Base-by-base conservation (phyloP, 768 basidiomycete species). In the Phlebiopsis flavidoalba region DNA sequence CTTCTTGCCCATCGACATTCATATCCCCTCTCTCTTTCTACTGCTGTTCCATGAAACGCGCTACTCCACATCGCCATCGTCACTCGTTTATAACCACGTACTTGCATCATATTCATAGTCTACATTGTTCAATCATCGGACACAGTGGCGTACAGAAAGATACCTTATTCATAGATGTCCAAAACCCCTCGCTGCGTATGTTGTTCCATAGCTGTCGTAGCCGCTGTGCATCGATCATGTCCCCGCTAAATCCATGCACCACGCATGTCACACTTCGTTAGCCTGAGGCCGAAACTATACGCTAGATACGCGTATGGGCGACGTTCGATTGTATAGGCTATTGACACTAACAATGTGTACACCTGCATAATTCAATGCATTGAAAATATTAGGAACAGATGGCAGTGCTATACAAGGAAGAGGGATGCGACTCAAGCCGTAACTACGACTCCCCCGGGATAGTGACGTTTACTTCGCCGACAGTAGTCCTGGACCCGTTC, bases 161-260 rank as follows among this genome's bases (percentile, higher is more conserved):
- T 60, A 60, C 60, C 59, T 60, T 47, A n/a, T 31, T 31, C 26
- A 60, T 60, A 60, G 60, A 60, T 36, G 53, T 60, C 60, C 24
- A 53, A 60, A n/a, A 33, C 47, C 17, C 43, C 31, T 46, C 15
- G 1, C 17, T 24, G 17, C 24, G 10, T 55, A 50, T 60, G 53
- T 56, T 60, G 60, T 60, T 24, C 47, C 31, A 50, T 45, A 55
- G 54, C 54, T 55, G 36, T 55, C 21, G 19, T 37, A 43, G 22
- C 24, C 54, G 36, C 40, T 55, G 37, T 36, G n/a, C n/a, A n/a
- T n/a, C n/a, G n/a, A 37, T 55, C 37, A 19, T 12, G 8, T 49
- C 5, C 19, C 19, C 24, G 12, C 19, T 3, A 4, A 49, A 49
- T 49, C n/a, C 48, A 49, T 19, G 48, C 17, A 43, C 26, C 26